Percentiles rank a stretch among this genome's conserved stretches.
Conservation (phyloP, 2,329 filamentous ascomycete genomes). For the Hypoxylon sp. region DNA sequence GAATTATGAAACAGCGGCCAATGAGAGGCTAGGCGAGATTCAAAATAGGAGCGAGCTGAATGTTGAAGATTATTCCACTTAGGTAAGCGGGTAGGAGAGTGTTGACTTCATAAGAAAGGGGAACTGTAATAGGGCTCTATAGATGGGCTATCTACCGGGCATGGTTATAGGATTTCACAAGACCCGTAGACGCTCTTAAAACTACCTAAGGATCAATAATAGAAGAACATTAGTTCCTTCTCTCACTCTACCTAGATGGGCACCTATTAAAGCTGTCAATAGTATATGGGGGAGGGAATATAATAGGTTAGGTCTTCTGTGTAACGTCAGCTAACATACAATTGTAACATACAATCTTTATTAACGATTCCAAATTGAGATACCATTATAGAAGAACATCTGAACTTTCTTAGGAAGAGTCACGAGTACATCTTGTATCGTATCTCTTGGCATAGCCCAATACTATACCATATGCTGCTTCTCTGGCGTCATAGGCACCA, state of each 20-base stretch:
- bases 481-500: too few species aligned
- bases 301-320: not conserved
- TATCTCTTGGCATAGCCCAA: too few species aligned
- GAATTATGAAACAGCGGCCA: not conserved
- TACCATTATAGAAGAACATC: too few species aligned
- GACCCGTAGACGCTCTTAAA: not conserved
- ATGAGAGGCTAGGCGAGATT: conserved; percentile 2
- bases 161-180: not conserved
- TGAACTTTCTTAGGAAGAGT: too few species aligned
- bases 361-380: too few species aligned
- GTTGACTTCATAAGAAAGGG: not conserved
- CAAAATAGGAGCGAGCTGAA: not conserved
- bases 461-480: too few species aligned
- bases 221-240: not conserved
- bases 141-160: not conserved
- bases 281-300: too few species aligned
- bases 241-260: not conserved
- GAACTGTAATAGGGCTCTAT: not conserved
- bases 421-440: too few species aligned
- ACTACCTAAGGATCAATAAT: not conserved
- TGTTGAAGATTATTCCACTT: not conserved
- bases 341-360: too few species aligned
- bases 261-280: not conserved
- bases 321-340: not conserved
- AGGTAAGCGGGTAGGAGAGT: not conserved